Evolutionary conservation across 1,139 yeast species (phyloP).

Genomic region (Yamadazyma blattariae): DNA sequence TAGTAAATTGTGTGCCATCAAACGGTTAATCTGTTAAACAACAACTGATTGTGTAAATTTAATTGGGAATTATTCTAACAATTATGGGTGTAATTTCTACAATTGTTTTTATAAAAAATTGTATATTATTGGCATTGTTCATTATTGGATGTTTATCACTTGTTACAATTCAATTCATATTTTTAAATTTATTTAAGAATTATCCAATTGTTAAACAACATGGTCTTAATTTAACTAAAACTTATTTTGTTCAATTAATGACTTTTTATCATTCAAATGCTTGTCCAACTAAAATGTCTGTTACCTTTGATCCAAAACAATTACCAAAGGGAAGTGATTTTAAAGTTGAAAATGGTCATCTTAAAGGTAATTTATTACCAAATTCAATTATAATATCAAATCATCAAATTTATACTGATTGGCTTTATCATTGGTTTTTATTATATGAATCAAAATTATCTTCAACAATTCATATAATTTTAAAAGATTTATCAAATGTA

Average conservation of each 20-base stretch:
- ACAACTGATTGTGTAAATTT: no score
- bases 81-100: no score
- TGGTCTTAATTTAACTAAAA: conserved; percentile 46
- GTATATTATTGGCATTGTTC: no score
- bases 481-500: conserved; percentile 69
- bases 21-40: no score
- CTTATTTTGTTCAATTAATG: conserved; percentile 47
- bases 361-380: conserved; percentile 35
- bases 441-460: conserved; percentile 63
- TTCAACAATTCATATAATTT: conserved; percentile 67
- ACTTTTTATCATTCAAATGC: conserved; percentile 41
- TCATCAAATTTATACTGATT: conserved; percentile 93
- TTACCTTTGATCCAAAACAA: conserved; percentile 35
- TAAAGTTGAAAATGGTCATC: conserved; percentile 17
- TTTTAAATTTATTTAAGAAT: conserved; percentile 23
- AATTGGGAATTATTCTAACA: no score
- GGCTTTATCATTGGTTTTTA: conserved; percentile 92
- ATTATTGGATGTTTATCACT: no score
- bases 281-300: conserved; percentile 38
- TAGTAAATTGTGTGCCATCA: no score
- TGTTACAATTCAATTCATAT: conserved; percentile 40
- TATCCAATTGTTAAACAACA: conserved; percentile 30
- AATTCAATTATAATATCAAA: conserved; percentile 71
- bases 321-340: conserved; percentile 17
- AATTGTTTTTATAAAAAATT: no score